phyloP scores from a whole-genome alignment of 164 flowering plant genomes.

The Echeveria elegans region DNA sequence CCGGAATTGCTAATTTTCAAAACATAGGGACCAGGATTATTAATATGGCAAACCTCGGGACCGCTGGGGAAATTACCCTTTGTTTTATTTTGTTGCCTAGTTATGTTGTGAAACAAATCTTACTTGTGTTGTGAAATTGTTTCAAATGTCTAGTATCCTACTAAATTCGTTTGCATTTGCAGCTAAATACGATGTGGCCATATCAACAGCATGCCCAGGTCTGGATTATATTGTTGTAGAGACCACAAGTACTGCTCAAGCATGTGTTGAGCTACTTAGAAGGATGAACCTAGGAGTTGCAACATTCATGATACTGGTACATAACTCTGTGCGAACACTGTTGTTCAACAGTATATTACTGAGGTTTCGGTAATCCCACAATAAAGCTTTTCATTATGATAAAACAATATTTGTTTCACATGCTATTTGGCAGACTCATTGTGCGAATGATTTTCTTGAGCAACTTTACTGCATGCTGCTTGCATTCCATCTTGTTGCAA shows the following conservation, averaged over 20 bases:
- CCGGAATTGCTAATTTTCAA: too few relatives aligned
- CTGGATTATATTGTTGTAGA: constrained; percentile 95
- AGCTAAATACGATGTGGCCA: constrained; percentile 91
- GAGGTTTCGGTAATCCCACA: not conserved
- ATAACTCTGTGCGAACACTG: not conserved
- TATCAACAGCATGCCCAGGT: constrained; percentile 89
- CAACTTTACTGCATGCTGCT: not conserved
- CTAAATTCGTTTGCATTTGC: constrained; percentile 21
- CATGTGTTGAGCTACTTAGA: constrained; percentile 87
- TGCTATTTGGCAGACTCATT: not conserved
- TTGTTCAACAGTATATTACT: not conserved
- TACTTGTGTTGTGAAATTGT: too few relatives aligned
- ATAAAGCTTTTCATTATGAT: not conserved
- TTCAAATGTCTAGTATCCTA: not conserved
- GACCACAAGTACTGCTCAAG: constrained; percentile 82
- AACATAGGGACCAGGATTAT: too few relatives aligned
- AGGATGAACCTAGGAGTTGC: constrained; percentile 81
- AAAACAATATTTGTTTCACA: not conserved
- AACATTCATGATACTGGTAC: constrained; percentile 96
- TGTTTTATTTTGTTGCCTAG: not conserved
- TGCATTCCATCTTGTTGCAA: not conserved
- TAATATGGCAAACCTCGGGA: too few relatives aligned
- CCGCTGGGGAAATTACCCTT: too few relatives aligned
- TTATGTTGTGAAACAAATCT: not conserved
- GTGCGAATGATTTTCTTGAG: not conserved